Evolutionary conservation across 441 rosid species (phyloP).

Genomic region (Brassica balearica): DNA sequence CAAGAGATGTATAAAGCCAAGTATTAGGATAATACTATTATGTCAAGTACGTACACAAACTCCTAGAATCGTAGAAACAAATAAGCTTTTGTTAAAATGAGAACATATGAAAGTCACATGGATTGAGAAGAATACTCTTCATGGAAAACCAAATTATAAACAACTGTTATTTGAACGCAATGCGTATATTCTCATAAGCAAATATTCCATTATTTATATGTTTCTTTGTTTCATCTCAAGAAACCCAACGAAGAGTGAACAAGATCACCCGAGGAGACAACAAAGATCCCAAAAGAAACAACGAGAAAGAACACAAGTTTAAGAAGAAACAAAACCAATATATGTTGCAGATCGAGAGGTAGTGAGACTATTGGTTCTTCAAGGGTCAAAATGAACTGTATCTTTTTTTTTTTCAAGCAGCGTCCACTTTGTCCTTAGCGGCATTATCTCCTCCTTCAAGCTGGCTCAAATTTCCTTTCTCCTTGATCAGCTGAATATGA

Average conservation of each 20-base stretch:
- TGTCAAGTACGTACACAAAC: not conserved
- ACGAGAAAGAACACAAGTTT: not conserved
- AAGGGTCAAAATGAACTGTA: conserved; percentile 22
- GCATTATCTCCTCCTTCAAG: conserved; percentile 74
- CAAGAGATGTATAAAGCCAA: not conserved
- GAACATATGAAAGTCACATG: not conserved
- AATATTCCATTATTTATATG: conserved; percentile 30
- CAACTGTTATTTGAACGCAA: not conserved
- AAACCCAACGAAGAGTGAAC: conserved; percentile 36
- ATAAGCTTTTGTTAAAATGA: not conserved
- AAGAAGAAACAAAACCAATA: conserved; percentile 26
- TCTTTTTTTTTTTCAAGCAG: conserved; percentile 28
- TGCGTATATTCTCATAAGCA: conserved; percentile 9
- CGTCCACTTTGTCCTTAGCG: conserved; percentile 37
- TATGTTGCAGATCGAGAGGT: conserved; percentile 9
- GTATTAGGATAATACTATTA: not conserved
- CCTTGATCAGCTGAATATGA: conserved; percentile 91
- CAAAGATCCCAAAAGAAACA: conserved; percentile 14
- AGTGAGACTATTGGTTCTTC: conserved; percentile 24
- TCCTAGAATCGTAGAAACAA: not conserved
- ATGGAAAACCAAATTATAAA: not conserved
- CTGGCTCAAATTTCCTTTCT: conserved; percentile 96
- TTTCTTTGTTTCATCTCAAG: conserved; percentile 35
- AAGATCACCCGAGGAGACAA: not conserved
- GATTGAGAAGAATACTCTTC: conserved; percentile 12